phyloP scores from a whole-genome alignment of 163 green algal species.

The Chlamydomonas reinhardtii region DNA sequence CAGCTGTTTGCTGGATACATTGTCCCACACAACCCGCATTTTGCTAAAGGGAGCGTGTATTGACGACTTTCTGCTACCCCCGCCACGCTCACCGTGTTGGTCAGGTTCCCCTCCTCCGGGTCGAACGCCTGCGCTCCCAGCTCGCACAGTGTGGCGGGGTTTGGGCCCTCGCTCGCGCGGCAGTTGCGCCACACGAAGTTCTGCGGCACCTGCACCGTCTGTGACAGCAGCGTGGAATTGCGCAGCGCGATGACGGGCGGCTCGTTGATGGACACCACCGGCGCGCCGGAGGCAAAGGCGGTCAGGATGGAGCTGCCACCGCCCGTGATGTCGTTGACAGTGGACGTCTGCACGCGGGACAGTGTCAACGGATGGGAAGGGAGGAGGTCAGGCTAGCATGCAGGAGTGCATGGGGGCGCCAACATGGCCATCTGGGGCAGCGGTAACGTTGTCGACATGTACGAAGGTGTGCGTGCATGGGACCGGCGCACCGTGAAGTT shows the following conservation, averaged over 20 bases:
- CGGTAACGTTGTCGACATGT: no score
- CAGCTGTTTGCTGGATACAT: no score
- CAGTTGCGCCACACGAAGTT: slow-evolving; percentile 32
- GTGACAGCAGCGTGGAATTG: not conserved
- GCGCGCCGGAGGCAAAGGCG: not conserved
- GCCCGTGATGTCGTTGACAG: not conserved
- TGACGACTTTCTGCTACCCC: no score
- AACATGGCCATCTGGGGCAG: no score
- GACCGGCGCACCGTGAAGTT: not conserved
- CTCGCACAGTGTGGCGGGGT: slow-evolving; percentile 16
- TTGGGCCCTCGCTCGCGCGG: slow-evolving; percentile 5
- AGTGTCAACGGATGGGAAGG: not conserved
- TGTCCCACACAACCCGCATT: no score
- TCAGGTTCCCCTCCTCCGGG: slow-evolving; percentile 41
- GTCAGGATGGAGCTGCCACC: not conserved
- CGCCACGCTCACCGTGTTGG: not conserved
- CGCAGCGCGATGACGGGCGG: not conserved
- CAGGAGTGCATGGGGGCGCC: no score
- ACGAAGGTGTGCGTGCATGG: no score
- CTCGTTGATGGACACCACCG: not conserved
- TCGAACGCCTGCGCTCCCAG: slow-evolving; percentile 13
- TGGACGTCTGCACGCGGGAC: not conserved
- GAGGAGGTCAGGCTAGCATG: no score
- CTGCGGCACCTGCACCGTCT: slow-evolving; percentile 20
- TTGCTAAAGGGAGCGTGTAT: no score